Evolutionary conservation across 2,329 filamentous ascomycete species (phyloP).

Genomic region (Didymella keratinophila): DNA sequence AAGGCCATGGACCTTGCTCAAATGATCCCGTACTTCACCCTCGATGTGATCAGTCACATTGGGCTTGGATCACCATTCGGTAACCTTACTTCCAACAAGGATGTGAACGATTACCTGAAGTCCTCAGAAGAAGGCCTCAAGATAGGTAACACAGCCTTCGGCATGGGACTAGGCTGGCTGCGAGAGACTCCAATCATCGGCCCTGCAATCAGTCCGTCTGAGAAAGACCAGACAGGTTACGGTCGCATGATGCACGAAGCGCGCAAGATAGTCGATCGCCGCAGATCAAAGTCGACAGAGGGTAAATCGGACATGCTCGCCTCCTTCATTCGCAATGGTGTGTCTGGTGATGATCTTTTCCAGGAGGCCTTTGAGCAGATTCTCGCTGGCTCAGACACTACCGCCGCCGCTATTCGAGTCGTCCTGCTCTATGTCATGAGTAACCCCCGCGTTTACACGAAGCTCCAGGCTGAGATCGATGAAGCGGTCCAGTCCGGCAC

Average conservation of each 20-base stretch:
- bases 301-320: constrained; percentile 62
- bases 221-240: constrained; percentile 48
- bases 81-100: constrained; percentile 59
- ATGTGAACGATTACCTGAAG: constrained; percentile 57
- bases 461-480: constrained; percentile 58
- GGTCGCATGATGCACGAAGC: constrained; percentile 47
- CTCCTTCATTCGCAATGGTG: constrained; percentile 59
- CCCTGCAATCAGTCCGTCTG: constrained; percentile 40
- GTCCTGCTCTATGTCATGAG: constrained; percentile 63
- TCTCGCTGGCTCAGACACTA: constrained; percentile 66
- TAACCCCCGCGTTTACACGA: constrained; percentile 57
- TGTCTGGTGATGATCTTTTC: constrained; percentile 53
- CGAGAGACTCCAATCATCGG: constrained; percentile 36
- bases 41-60: constrained; percentile 64
- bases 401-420: constrained; percentile 62
- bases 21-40: constrained; percentile 61
- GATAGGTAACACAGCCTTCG: constrained; percentile 40
- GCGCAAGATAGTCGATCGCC: constrained; percentile 46
- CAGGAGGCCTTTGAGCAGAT: constrained; percentile 56
- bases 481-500: constrained; percentile 49
- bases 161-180: constrained; percentile 40
- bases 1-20: constrained; percentile 57
- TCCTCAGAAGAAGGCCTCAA: constrained; percentile 52
- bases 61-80: constrained; percentile 63
- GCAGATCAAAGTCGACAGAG: constrained; percentile 55